Percentiles rank a stretch among this genome's conserved stretches.
phyloP scores from a whole-genome alignment of 805 yeast species.

The Teunomyces stri region DNA sequence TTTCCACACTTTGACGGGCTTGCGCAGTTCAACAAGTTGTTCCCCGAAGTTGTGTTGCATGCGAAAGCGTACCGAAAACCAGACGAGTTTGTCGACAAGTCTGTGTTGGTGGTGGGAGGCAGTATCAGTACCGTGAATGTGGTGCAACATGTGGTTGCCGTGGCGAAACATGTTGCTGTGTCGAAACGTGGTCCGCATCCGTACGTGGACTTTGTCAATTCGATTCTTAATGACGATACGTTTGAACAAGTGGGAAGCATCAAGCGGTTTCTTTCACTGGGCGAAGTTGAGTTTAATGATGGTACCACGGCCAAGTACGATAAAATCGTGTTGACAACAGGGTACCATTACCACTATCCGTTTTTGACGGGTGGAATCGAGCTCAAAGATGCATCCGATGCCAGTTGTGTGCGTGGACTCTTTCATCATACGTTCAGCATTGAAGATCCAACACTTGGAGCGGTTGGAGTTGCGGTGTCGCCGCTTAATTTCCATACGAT shows the following conservation, averaged over 20 bases:
- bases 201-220: background rate
- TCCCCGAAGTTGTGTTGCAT: constrained; percentile 29
- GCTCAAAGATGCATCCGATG: background rate
- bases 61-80: constrained; percentile 30
- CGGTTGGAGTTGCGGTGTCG: constrained; percentile 40
- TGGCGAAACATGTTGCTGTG: constrained; percentile 53
- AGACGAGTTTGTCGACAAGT: constrained; percentile 33
- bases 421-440: constrained; percentile 32
- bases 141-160: constrained; percentile 37
- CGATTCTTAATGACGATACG: constrained; percentile 19
- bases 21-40: constrained; percentile 23
- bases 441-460: constrained; percentile 43
- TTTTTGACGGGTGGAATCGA: constrained; percentile 16
- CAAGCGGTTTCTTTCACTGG: constrained; percentile 32
- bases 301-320: constrained; percentile 10
- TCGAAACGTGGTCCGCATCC: constrained; percentile 41
- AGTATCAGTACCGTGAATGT: constrained; percentile 77
- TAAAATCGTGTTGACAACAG: constrained; percentile 30
- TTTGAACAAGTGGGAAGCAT: constrained; percentile 46
- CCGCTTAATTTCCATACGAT: constrained; percentile 48
- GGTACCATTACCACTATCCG: constrained; percentile 37
- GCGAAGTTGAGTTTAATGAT: constrained; percentile 23
- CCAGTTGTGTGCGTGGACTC: constrained; percentile 7
- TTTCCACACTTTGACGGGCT: constrained; percentile 34
- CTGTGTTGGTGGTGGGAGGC: constrained; percentile 65